Evolutionary conservation across 306 rosid genomes (phyloP).

Genomic region (Medicago ruthenica): DNA sequence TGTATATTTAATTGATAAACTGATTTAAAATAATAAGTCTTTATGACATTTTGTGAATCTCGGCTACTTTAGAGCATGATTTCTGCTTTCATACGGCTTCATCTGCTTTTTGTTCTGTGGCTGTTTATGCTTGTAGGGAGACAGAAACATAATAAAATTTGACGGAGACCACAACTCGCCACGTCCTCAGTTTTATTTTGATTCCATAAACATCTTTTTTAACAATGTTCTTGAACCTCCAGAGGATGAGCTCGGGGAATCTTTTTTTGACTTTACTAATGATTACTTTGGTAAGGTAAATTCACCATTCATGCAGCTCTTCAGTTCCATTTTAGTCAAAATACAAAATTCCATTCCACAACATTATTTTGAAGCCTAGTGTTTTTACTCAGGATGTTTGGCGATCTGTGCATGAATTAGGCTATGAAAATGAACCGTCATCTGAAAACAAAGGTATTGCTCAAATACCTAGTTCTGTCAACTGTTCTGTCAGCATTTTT

Average conservation of each 20-base stretch:
- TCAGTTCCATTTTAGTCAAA: conserved; percentile 36
- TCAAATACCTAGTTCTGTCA: conserved; percentile 41
- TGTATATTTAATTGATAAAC: neutral
- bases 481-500: conserved; percentile 29
- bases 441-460: conserved; percentile 69
- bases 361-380: conserved; percentile 33
- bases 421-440: conserved; percentile 50
- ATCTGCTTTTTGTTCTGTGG: conserved; percentile 23
- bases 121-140: conserved; percentile 72
- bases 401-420: conserved; percentile 65
- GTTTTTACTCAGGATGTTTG: conserved; percentile 64
- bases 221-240: conserved; percentile 95
- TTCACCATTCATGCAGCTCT: conserved; percentile 40
- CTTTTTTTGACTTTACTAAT: conserved; percentile 66
- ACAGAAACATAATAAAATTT: conserved; percentile 85
- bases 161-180: conserved; percentile 99
- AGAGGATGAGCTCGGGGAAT: conserved; percentile 78
- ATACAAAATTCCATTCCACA: conserved; percentile 34
- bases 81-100: conserved; percentile 9
- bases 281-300: conserved; percentile 86
- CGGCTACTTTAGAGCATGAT: conserved; percentile 7
- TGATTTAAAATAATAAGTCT: conserved; percentile 20
- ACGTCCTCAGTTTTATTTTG: conserved; percentile 91
- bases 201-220: conserved; percentile 88
- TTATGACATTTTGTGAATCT: conserved; percentile 22